These are phyloP conservation scores for Trichoderma hamatum DNA, from an alignment of 2,329 filamentous ascomycete genomes.

Conservation along the genomic window DNA sequence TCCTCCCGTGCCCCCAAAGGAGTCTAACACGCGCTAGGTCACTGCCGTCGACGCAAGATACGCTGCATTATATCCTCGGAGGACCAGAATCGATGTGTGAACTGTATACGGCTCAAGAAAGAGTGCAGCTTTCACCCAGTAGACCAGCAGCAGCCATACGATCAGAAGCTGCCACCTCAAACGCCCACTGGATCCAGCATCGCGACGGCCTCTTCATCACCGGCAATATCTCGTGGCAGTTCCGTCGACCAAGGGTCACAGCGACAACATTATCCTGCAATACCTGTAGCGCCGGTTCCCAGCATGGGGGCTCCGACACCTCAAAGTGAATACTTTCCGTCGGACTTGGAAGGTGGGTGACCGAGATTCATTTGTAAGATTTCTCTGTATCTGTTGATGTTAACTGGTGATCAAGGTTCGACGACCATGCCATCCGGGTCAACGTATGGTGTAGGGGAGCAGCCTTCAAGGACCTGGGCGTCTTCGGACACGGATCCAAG, in stretches of 20 bases:
- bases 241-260: conserved; percentile 47
- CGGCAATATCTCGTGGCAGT: conserved; percentile 49
- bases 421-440: conserved; percentile 39
- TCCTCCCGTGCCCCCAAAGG: background rate
- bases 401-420: conserved; percentile 36
- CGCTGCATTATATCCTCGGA: conserved; percentile 78
- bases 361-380: background rate
- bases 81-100: conserved; percentile 81
- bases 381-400: background rate
- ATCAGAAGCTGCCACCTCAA: conserved; percentile 48
- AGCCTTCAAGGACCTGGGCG: conserved; percentile 50
- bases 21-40: conserved; percentile 56
- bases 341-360: conserved; percentile 50
- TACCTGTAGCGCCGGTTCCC: conserved; percentile 50
- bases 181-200: conserved; percentile 45
- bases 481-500: conserved; percentile 46
- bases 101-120: conserved; percentile 92
- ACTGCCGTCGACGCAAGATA: conserved; percentile 92
- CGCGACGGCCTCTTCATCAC: conserved; percentile 53
- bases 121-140: conserved; percentile 93
- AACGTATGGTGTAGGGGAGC: conserved; percentile 45
- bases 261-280: conserved; percentile 45
- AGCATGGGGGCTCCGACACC: conserved; percentile 44
- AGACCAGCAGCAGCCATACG: conserved; percentile 67
- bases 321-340: conserved; percentile 42